Conservation (phyloP, 2,329 filamentous ascomycete genomes). For the Alternaria brassicae region DNA sequence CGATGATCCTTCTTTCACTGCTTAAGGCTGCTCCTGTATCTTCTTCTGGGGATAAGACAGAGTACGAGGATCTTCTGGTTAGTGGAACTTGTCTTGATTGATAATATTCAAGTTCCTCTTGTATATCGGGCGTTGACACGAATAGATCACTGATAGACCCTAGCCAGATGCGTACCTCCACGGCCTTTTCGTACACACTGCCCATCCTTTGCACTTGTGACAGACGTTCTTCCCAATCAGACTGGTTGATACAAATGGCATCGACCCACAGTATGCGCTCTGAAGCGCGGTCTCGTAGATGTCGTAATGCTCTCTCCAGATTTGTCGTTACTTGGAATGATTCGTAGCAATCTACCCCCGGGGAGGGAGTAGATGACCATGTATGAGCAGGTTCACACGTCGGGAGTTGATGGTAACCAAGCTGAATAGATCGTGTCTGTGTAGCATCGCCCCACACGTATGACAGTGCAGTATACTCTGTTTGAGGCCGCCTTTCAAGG, state of each 20-base stretch:
- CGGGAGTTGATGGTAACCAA: not conserved
- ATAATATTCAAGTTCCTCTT: no score
- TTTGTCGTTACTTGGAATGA: not conserved
- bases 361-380: not conserved
- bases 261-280: not conserved
- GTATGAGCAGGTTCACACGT: not conserved
- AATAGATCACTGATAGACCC: not conserved
- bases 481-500: not conserved
- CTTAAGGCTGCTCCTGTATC: no score
- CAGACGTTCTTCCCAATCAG: not conserved
- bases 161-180: not conserved
- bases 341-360: not conserved
- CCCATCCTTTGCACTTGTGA: not conserved
- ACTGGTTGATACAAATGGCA: not conserved
- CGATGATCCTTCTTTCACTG: no score
- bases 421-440: not conserved
- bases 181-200: not conserved
- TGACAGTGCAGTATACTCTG: not conserved
- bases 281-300: not conserved
- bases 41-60: no score
- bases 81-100: no score
- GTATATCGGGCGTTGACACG: no score
- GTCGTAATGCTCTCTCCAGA: not conserved
- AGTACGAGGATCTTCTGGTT: no score
- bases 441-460: not conserved